Evolutionary conservation across 352 stramenopile species (phyloP).

Genomic region (Pythium guiyangense): DNA sequence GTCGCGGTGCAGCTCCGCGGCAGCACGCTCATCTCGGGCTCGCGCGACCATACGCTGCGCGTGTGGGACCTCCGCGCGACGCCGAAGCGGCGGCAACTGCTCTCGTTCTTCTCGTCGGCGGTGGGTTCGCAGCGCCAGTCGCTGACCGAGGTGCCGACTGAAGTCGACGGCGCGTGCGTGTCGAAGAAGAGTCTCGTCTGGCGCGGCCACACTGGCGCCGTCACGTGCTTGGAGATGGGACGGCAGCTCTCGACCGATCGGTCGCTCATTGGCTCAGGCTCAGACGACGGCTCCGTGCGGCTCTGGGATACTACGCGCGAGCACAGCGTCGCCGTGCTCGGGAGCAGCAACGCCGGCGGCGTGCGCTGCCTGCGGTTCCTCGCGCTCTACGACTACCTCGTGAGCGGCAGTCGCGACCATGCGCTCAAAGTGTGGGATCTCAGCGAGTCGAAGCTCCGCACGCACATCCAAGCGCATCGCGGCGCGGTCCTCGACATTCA

Average conservation of each 20-base stretch:
- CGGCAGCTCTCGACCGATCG: slow-evolving; percentile 58
- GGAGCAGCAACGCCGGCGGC: slow-evolving; percentile 33
- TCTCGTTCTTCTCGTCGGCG: slow-evolving; percentile 52
- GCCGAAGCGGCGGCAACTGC: slow-evolving; percentile 50
- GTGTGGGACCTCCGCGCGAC: slow-evolving; percentile 66
- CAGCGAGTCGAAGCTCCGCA: slow-evolving; percentile 40
- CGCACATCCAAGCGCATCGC: slow-evolving; percentile 49
- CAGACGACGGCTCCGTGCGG: slow-evolving; percentile 60
- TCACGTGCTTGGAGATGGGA: slow-evolving; percentile 71
- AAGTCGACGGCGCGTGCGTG: slow-evolving; percentile 52
- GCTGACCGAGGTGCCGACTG: slow-evolving; percentile 14
- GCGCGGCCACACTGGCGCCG: slow-evolving; percentile 50
- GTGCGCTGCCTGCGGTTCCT: slow-evolving; percentile 56
- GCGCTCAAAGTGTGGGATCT: slow-evolving; percentile 77
- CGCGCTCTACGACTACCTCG: slow-evolving; percentile 51
- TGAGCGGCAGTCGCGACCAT: slow-evolving; percentile 45
- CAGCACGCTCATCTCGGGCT: slow-evolving; percentile 59
- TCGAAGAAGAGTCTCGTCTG: slow-evolving; percentile 61
- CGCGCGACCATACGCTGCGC: slow-evolving; percentile 66
- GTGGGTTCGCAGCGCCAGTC: slow-evolving; percentile 5
- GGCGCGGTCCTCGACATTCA: slow-evolving; percentile 59
- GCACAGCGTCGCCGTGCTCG: slow-evolving; percentile 43
- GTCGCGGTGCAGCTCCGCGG: slow-evolving; percentile 54
- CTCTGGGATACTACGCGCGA: slow-evolving; percentile 75
- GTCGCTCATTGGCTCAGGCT: slow-evolving; percentile 59